A percentile compares a stretch with the other conserved stretches of the same genome.
These are phyloP conservation scores for Eragrostis tef DNA, from an alignment of 202 grass and related monocot species.

Conservation along the genomic window DNA sequence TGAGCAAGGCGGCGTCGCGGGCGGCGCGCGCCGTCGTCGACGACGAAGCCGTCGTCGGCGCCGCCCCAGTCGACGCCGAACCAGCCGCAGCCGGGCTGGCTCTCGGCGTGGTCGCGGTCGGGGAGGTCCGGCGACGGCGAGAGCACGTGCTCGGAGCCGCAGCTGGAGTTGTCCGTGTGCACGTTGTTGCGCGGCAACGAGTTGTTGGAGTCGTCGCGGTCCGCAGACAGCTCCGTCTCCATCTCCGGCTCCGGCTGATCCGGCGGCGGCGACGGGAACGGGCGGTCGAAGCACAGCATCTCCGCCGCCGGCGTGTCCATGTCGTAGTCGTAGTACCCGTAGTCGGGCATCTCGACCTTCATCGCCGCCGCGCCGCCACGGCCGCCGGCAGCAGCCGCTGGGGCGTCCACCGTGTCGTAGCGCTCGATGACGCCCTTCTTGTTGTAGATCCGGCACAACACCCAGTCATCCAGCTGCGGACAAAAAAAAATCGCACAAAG, in stretches of 20 bases:
- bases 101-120: constrained; percentile 73
- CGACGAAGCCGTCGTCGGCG: constrained; percentile 45
- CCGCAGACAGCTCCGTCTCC: constrained; percentile 37
- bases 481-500: neutral
- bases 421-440: constrained; percentile 85
- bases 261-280: neutral
- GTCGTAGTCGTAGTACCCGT: constrained; percentile 44
- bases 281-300: constrained; percentile 65
- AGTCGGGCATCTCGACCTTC: constrained; percentile 59
- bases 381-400: neutral
- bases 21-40: constrained; percentile 14
- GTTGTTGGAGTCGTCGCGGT: constrained; percentile 52
- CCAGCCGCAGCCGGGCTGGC: constrained; percentile 48
- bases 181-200: constrained; percentile 18
- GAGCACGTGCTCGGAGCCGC: constrained; percentile 71
- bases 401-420: constrained; percentile 48
- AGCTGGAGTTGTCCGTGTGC: constrained; percentile 61
- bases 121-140: constrained; percentile 67
- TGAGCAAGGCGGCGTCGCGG: constrained; percentile 53
- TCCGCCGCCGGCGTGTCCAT: constrained; percentile 16
- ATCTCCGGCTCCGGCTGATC: neutral
- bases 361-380: neutral
- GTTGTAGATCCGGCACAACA: constrained; percentile 98
- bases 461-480: constrained; percentile 86
- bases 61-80: constrained; percentile 26